phyloP scores from a whole-genome alignment of 2,329 filamentous ascomycete genomes.

The Gaeumannomyces tritici region DNA sequence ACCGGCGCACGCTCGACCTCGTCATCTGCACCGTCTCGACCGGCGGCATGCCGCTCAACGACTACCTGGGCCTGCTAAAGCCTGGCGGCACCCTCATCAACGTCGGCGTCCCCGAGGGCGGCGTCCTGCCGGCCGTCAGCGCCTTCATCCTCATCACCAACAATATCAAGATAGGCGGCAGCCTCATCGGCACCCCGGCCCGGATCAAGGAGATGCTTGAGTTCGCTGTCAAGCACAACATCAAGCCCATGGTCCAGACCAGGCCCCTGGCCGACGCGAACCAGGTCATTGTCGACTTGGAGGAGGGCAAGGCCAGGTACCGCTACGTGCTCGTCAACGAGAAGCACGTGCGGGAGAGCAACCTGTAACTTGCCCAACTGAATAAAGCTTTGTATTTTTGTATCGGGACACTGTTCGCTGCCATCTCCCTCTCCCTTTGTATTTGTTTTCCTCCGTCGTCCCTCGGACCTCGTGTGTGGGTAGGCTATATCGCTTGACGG shows the following conservation, averaged over 20 bases:
- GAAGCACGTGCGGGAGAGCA: background rate
- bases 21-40: constrained; percentile 49
- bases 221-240: constrained; percentile 46
- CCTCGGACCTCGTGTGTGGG: no score
- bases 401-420: no score
- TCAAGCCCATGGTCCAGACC: constrained; percentile 48
- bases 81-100: constrained; percentile 59
- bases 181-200: constrained; percentile 36
- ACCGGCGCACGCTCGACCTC: constrained; percentile 43
- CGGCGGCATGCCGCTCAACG: constrained; percentile 45
- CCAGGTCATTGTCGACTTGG: constrained; percentile 45
- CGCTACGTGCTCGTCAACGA: constrained; percentile 36
- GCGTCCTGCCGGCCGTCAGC: constrained; percentile 30
- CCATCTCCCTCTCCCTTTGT: no score
- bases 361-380: background rate
- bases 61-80: constrained; percentile 56
- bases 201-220: constrained; percentile 57
- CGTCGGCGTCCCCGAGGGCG: constrained; percentile 53
- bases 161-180: constrained; percentile 39
- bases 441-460: no score
- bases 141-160: constrained; percentile 50
- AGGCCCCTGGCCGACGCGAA: constrained; percentile 50
- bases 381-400: background rate
- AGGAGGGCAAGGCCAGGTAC: constrained; percentile 42
- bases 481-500: no score